A percentile compares a stretch with the other conserved stretches of the same genome.
phyloP scores from a whole-genome alignment of 495 filamentous ascomycete genomes.

The Neurospora sp. region DNA sequence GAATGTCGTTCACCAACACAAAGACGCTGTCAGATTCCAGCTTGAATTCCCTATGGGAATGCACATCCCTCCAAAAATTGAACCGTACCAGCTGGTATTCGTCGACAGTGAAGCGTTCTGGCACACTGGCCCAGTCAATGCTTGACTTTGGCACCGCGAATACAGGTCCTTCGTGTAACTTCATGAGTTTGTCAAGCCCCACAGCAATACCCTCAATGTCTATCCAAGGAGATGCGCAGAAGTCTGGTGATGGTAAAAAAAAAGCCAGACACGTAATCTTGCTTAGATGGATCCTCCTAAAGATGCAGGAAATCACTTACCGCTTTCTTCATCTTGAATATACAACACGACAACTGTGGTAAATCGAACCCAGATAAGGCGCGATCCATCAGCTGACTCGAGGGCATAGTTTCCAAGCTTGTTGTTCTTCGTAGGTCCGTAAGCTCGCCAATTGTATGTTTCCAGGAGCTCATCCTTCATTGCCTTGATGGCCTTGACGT shows the following conservation, averaged over 20 bases:
- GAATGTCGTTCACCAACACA: not conserved
- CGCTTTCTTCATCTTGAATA: accelerated
- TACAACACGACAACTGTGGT: not conserved
- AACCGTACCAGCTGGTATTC: not conserved
- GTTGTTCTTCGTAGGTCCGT: not conserved
- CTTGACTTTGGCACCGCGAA: not conserved
- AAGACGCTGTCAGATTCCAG: not conserved
- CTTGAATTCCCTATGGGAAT: not conserved
- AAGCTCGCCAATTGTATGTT: not conserved
- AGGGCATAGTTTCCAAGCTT: not conserved
- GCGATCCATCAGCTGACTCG: not conserved
- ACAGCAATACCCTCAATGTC: not conserved
- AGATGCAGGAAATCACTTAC: not conserved
- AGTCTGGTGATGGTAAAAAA: not conserved
- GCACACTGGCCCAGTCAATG: not conserved
- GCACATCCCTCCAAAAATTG: not conserved
- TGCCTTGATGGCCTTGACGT: not conserved
- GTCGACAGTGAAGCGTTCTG: not conserved
- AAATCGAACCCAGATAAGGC: not conserved
- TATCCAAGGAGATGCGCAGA: not conserved
- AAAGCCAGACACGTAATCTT: not conserved
- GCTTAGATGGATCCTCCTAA: not conserved
- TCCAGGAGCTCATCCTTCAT: not conserved
- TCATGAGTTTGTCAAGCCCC: not conserved
- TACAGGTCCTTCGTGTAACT: not conserved